phyloP scores from a whole-genome alignment of 1,284 basidiomycete species.

The Gomphus bonarii region DNA sequence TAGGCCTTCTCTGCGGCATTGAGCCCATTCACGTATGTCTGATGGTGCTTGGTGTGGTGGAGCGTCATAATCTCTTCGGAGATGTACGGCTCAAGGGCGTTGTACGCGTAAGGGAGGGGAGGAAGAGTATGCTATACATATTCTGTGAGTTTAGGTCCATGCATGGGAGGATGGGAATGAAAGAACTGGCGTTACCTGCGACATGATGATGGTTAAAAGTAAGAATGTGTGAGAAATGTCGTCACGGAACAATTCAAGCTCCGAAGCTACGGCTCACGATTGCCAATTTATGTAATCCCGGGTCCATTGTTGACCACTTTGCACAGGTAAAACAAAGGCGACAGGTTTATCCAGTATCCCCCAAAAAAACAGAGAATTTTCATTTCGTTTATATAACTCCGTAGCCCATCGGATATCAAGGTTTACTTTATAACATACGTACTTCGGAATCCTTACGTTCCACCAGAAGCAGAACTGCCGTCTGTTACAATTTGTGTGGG shows the following conservation, averaged over 20 bases:
- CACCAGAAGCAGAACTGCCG: too few relatives aligned
- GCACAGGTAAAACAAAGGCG: too few relatives aligned
- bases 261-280: too few relatives aligned
- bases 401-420: too few relatives aligned
- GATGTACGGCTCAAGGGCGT: slow-evolving; percentile 74
- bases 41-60: slow-evolving; percentile 96
- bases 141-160: background rate
- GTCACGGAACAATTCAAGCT: background rate
- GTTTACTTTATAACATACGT: too few relatives aligned
- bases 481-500: too few relatives aligned
- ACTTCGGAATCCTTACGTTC: too few relatives aligned
- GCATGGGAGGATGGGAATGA: background rate
- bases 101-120: slow-evolving; percentile 83
- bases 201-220: background rate
- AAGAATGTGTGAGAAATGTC: background rate
- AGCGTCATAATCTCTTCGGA: slow-evolving; percentile 82
- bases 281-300: too few relatives aligned
- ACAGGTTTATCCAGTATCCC: too few relatives aligned
- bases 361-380: too few relatives aligned
- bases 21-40: slow-evolving; percentile 84
- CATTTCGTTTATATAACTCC: too few relatives aligned
- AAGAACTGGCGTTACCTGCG: background rate
- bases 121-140: slow-evolving; percentile 60
- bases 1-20: slow-evolving; percentile 88
- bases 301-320: too few relatives aligned